Conservation (phyloP, 257 asterid genomes). For the Gentiana straminea region DNA sequence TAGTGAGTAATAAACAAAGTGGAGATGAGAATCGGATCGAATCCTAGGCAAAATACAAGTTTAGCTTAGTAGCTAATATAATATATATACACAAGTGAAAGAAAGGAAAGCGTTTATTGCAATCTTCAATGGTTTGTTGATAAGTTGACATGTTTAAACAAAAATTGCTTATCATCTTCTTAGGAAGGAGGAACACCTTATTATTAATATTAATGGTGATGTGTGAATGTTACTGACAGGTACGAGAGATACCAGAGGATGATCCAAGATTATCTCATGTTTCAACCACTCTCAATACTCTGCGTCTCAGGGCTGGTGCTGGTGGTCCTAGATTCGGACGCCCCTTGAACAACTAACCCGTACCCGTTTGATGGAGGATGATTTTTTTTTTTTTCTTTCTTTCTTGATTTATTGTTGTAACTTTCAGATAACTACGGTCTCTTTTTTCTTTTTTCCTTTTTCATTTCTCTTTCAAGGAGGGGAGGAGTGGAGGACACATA, state of each 20-base stretch:
- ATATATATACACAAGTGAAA: background rate
- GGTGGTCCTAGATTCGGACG: conserved; percentile 42
- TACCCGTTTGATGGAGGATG: too few relatives aligned
- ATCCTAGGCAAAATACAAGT: too few relatives aligned
- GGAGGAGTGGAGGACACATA: too few relatives aligned
- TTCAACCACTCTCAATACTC: conserved; percentile 26
- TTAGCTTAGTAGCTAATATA: too few relatives aligned
- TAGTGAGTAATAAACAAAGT: background rate
- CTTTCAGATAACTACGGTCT: too few relatives aligned
- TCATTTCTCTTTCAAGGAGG: too few relatives aligned
- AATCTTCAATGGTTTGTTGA: background rate
- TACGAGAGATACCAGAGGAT: conserved; percentile 73
- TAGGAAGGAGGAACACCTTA: background rate
- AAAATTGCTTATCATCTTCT: background rate
- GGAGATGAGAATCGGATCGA: background rate
- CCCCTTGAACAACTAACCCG: background rate
- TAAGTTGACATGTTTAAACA: background rate
- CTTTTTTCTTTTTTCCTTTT: too few relatives aligned
- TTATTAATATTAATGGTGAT: background rate
- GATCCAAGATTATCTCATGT: conserved; percentile 68
- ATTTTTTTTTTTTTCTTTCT: too few relatives aligned
- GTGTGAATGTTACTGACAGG: conserved; percentile 26
- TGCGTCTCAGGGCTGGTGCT: conserved; percentile 27
- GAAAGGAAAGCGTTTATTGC: too few relatives aligned
- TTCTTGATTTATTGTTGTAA: too few relatives aligned